Evolutionary conservation across 257 asterid species (phyloP).

Genomic region (Solanum virginianum): DNA sequence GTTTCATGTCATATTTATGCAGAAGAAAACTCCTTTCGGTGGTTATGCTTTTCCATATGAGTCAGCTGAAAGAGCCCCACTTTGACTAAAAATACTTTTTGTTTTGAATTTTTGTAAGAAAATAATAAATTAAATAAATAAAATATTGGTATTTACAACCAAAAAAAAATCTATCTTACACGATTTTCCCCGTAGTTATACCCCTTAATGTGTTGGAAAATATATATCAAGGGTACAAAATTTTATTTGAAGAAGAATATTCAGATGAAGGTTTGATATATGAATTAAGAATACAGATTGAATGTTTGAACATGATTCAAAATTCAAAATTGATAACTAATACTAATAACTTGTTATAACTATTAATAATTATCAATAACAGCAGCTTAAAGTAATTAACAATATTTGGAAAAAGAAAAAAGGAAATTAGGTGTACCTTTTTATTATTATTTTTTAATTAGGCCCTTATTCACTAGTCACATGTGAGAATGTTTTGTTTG

Average conservation of each 20-base stretch:
- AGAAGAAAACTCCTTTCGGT: neutral
- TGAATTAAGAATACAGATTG: too few species aligned
- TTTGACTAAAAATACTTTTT: neutral
- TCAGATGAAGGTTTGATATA: too few species aligned
- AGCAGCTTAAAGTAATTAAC: neutral
- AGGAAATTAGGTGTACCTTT: neutral
- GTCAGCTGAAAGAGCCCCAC: neutral
- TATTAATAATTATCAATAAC: neutral
- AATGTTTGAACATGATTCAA: neutral
- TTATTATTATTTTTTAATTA: neutral
- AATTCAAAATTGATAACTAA: neutral
- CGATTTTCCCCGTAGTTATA: too few species aligned
- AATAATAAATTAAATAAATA: neutral
- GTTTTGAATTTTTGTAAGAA: neutral
- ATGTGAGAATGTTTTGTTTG: neutral
- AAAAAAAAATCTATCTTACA: neutral
- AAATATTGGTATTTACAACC: neutral
- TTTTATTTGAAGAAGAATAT: too few species aligned
- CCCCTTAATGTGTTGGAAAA: too few species aligned
- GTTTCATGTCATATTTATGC: neutral
- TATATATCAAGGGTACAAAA: too few species aligned
- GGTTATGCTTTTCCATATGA: neutral
- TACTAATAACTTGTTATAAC: neutral
- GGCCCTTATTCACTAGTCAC: neutral
- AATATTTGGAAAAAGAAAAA: neutral